Base-by-base conservation (phyloP, 441 rosid species). In the Cnidoscolus chayamansa region DNA sequence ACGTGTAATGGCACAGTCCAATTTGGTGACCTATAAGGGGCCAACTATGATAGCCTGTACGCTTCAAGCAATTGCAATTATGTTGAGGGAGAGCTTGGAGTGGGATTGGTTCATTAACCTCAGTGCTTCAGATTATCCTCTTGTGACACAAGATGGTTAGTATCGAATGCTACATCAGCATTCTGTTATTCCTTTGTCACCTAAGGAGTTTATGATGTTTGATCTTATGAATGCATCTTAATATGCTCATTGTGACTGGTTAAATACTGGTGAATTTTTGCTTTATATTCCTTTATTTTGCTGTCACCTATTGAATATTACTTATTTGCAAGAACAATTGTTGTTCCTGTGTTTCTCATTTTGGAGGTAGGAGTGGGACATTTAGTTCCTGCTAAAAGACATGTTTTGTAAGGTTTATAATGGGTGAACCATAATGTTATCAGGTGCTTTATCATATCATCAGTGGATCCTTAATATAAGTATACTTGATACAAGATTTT, bases 51-150 rank as follows among this genome's bases (percentile, higher is more conserved):
- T 92, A 72, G 97, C 98, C 51, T 86, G 82, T 78, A 94, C 97
- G 3, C 96, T 94, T 73, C 98, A 94, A 77, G 98, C 98, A 10
- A 85, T 90, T 73, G 93, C 97, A 1, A 84, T 92, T 65, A 68
- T 92, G 85, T 80, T 94, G 67, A 88, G 85, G 84, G 97, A 94
- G 77, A 89, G 93, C 84, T 72, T 88, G 78, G 90, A 86, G 31
- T 94, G 97, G 98, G 97, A 92, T 79, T 94, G 97, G 97, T 94
- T 94, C 83, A 81, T 94, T 47, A 94, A 94, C 75, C 94, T 92
- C 79, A 94, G 97, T 13, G 97, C 98, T 64, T 92, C 97, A 0
- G 98, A 94, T 72, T 92, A 94, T 84, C 97, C 97, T 71, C 96
- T 94, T 68, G 85, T 92, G 62, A 92, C 97, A 54, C 97, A 89